Evolutionary conservation across 116 monocot genomes (phyloP).

Genomic region (Papilionanthe hybrid): DNA sequence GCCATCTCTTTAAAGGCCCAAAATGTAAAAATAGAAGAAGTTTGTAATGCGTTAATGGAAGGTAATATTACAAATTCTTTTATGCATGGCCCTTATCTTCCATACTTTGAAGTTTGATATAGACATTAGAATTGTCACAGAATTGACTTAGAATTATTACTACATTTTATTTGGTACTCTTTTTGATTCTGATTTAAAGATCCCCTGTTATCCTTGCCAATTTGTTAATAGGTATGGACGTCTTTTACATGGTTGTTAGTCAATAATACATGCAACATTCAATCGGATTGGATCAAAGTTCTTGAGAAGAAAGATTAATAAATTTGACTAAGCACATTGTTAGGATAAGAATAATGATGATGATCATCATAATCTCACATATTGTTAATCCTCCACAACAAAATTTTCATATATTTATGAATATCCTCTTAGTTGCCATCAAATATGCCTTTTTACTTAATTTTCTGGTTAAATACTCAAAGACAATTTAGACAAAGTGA

Average conservation of each 20-base stretch:
- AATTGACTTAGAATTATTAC: neutral
- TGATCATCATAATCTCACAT: neutral
- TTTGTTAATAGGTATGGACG: neutral
- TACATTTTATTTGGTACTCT: neutral
- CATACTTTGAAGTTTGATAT: neutral
- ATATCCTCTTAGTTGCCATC: neutral
- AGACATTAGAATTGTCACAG: neutral
- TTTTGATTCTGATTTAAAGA: neutral
- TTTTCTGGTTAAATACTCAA: neutral
- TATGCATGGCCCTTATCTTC: neutral
- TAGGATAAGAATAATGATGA: neutral
- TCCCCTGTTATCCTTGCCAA: neutral
- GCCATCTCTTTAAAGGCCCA: slow-evolving; percentile 75
- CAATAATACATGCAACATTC: neutral
- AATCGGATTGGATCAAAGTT: neutral
- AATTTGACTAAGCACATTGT: neutral
- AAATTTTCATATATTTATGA: neutral
- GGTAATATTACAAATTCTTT: slow-evolving; percentile 27
- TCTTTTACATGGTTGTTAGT: neutral
- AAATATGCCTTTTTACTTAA: neutral
- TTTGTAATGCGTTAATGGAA: slow-evolving; percentile 73
- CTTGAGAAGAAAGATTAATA: neutral
- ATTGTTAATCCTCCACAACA: neutral
- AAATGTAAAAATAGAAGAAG: slow-evolving; percentile 65
- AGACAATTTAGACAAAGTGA: neutral